A percentile compares a stretch with the other conserved stretches of the same genome.
Evolutionary conservation across 2,329 filamentous ascomycete species (phyloP).

Genomic region (Exophiala spinifera): DNA sequence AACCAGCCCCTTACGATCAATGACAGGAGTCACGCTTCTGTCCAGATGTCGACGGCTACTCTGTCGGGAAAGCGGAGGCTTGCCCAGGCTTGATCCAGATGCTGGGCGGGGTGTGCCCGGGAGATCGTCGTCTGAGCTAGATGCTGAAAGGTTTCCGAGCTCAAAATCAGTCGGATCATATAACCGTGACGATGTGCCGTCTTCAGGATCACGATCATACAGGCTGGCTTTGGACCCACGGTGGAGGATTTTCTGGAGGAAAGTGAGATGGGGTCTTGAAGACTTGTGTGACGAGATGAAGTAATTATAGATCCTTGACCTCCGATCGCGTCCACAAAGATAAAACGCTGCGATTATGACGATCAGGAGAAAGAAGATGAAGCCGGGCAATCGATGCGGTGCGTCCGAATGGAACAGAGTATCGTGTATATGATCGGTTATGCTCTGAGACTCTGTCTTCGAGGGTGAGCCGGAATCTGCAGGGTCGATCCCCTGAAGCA

Average conservation of each 20-base stretch:
- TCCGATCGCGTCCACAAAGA: slow-evolving; percentile 74
- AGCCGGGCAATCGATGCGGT: slow-evolving; percentile 66
- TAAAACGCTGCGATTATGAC: slow-evolving; percentile 67
- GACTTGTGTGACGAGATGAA: slow-evolving; percentile 38
- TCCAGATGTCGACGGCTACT: slow-evolving; percentile 50
- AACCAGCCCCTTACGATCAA: slow-evolving; percentile 68
- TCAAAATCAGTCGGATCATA: slow-evolving; percentile 64
- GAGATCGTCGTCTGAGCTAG: slow-evolving; percentile 41
- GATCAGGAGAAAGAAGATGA: slow-evolving; percentile 75
- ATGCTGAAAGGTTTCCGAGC: slow-evolving; percentile 59
- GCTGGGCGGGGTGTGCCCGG: slow-evolving; percentile 52
- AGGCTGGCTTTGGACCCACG: slow-evolving; percentile 61
- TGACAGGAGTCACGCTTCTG: slow-evolving; percentile 37
- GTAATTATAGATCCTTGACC: slow-evolving; percentile 59
- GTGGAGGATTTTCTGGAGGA: slow-evolving; percentile 37
- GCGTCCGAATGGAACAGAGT: slow-evolving; percentile 63
- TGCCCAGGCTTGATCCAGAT: slow-evolving; percentile 53
- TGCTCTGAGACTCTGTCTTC: slow-evolving; percentile 28
- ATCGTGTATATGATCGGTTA: slow-evolving; percentile 57
- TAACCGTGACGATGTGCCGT: slow-evolving; percentile 49
- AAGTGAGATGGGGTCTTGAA: slow-evolving; percentile 32
- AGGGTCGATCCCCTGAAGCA: slow-evolving; percentile 32
- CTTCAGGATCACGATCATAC: slow-evolving; percentile 78
- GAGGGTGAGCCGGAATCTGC: slow-evolving; percentile 26
- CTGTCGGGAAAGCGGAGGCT: not conserved